Conservation (phyloP, 768 basidiomycete species). For the Ramaria sp. region DNA sequence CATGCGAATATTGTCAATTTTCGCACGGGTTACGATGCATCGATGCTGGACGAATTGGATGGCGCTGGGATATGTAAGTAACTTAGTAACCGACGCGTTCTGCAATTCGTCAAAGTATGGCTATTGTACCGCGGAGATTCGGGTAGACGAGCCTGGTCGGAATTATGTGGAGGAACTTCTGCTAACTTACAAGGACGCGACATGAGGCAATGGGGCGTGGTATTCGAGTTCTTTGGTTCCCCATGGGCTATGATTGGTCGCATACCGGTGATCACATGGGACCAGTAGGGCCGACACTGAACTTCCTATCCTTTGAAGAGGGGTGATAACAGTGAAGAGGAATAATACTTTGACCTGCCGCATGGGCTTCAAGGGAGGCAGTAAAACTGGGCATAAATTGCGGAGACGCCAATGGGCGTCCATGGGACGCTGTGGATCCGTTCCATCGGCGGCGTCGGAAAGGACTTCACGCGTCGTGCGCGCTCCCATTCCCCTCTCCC, state of each 20-base stretch:
- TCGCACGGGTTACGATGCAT: too few species aligned
- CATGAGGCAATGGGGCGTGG: background rate
- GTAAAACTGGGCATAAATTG: too few species aligned
- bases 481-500: constrained; percentile 4
- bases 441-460: background rate
- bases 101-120: background rate
- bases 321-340: background rate
- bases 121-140: background rate
- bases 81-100: background rate
- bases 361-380: background rate
- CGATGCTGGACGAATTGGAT: background rate
- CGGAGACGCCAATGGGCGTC: background rate
- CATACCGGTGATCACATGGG: background rate
- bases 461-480: constrained; percentile 5
- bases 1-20: too few species aligned
- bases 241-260: background rate
- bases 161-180: background rate
- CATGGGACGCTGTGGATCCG: background rate
- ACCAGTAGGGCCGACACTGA: background rate
- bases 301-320: background rate
- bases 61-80: too few species aligned
- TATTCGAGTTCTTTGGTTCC: background rate
- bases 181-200: background rate
- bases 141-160: background rate
- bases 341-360: background rate